Conservation (phyloP, 2,329 filamentous ascomycete genomes). For the Xylariaceae sp. region DNA sequence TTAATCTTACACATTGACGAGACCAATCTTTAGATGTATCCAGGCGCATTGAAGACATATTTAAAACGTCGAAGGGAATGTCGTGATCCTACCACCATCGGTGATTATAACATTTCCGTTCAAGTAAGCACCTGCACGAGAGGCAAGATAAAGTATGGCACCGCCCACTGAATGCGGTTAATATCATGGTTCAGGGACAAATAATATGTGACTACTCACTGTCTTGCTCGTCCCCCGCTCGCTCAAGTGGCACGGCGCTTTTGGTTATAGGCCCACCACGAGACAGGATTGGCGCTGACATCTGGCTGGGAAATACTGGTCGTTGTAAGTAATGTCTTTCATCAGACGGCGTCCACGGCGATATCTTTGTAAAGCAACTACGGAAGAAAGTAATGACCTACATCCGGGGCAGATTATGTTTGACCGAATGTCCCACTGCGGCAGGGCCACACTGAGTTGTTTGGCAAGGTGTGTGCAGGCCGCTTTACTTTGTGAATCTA, state of each 20-base stretch:
- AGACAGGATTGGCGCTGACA: neutral
- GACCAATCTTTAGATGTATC: too few species aligned
- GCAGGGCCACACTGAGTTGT: constrained; percentile 62
- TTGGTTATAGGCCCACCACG: neutral
- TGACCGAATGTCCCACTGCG: constrained; percentile 55
- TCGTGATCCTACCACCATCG: neutral
- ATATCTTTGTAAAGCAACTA: neutral
- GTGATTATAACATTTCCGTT: neutral
- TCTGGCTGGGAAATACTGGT: neutral
- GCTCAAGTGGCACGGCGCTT: neutral
- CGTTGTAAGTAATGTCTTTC: neutral
- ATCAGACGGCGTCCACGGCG: neutral
- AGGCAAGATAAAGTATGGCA: neutral
- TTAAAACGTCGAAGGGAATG: neutral
- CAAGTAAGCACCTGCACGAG: neutral
- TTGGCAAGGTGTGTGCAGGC: constrained; percentile 70
- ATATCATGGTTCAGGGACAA: neutral
- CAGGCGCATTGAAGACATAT: too few species aligned
- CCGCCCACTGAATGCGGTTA: neutral
- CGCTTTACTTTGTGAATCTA: constrained; percentile 69
- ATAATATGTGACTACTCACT: neutral
- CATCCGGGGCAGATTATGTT: constrained; percentile 47
- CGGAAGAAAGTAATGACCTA: constrained; percentile 31
- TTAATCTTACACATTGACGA: too few species aligned
- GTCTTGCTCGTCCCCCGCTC: neutral